Base-by-base conservation (phyloP, 192 early-diverging fungal species). In the Backusella morwellensis region DNA sequence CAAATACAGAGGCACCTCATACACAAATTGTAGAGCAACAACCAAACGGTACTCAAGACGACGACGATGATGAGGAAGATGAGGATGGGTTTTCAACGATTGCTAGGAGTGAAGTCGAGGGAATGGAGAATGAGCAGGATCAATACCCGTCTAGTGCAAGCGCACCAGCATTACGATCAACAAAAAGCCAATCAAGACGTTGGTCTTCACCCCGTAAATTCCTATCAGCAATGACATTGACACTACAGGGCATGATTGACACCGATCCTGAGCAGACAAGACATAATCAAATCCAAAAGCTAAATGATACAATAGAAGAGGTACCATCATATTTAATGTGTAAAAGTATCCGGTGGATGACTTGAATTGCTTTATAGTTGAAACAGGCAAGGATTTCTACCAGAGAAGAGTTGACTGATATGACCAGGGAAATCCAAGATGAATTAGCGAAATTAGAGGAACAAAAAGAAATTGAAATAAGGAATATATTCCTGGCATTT, bases 381-480 rank as follows among this genome's bases (percentile, higher is more conserved):
- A 42, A 35, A 38, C 35, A 41, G 36, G 35, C 26, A 4, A 42
- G 26, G 12, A 7, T 35, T 50, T 17, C 32, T 9, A 14, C 34
- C 0, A 87, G 86, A 50, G 83, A 87, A n/a, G 94, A 95, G 67
- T 67, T 98, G 75, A 85, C 88, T 34, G 87, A 89, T 35, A 88
- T 94, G 42, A 95, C 96, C 47, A 87, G 85, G 4, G 90, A 90
- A 47, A 94, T 96, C 52, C 95, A 97, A 82, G 81, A 86, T 5
- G 95, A 98, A 71, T 77, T 98, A 75, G 96, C 97, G 67, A 87
- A 95, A 38, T 97, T 97, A 85, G 96, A 98, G 83, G 83, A 93
- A 70, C 92, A 96, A 80, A 98, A 98, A 82, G 85, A 97, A 59
- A 79, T 82, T 35, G 96, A 98, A 68, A 70, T 98, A 32, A 86